Conservation (phyloP, 2,329 filamentous ascomycete species). For the Annulohypoxylon truncatum region DNA sequence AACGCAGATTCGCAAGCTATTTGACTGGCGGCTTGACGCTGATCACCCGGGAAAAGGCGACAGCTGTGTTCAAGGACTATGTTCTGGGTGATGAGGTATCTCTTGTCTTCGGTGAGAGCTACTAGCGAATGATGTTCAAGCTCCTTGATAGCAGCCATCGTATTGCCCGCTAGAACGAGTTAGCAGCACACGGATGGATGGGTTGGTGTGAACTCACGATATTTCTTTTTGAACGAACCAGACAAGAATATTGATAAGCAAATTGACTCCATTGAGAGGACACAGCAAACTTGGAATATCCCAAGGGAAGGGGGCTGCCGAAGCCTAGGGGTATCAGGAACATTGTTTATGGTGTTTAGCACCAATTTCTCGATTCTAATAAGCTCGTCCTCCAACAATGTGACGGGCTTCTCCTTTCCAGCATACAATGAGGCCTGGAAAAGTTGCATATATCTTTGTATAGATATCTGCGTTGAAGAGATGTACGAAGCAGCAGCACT, state of each 20-base stretch:
- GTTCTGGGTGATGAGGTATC: constrained; percentile 1
- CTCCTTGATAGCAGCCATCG: constrained; percentile 4
- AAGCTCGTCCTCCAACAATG: background rate
- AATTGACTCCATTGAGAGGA: constrained; percentile 6
- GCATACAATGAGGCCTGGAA: background rate
- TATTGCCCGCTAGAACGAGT: background rate
- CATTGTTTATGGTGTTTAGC: background rate
- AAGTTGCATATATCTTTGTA: constrained; percentile 5
- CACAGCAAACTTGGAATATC: constrained; percentile 13
- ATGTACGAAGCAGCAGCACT: constrained; percentile 7
- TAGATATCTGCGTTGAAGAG: background rate
- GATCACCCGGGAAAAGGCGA: background rate
- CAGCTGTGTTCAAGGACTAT: background rate
- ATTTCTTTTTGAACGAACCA: background rate
- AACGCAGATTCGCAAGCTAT: constrained; percentile 16
- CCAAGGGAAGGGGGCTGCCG: background rate
- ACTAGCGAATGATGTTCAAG: constrained; percentile 2
- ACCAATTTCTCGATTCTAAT: background rate
- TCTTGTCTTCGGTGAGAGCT: constrained; percentile 10
- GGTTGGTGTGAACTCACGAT: background rate
- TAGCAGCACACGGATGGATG: background rate
- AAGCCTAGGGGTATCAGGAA: background rate
- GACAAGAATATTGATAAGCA: constrained; percentile 7
- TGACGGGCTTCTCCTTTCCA: background rate
- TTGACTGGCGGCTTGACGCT: background rate